Percentiles rank a stretch among this genome's conserved stretches.
Evolutionary conservation across 805 yeast genomes (phyloP).

Genomic region (Schwanniomyces yamadae): DNA sequence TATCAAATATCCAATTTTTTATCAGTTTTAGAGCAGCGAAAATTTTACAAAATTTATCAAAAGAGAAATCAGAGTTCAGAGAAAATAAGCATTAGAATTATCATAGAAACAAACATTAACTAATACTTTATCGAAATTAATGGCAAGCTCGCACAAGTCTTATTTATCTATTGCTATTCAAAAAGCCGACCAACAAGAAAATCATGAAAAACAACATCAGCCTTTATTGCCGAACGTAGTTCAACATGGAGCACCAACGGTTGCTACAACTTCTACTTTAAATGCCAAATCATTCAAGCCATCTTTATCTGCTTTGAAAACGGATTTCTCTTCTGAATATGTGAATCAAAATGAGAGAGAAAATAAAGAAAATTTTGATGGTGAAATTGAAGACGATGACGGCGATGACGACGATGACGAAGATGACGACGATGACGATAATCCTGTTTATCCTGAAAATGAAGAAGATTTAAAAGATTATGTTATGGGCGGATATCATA

Average conservation of each 20-base stretch:
- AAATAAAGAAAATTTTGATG: slow-evolving; percentile 7
- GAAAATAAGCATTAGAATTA: no score
- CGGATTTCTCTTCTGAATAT: slow-evolving; percentile 27
- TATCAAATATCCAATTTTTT: no score
- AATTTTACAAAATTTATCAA: no score
- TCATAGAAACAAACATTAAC: no score
- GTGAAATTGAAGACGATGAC: slow-evolving; percentile 12
- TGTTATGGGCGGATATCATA: slow-evolving; percentile 93
- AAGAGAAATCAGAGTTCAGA: no score
- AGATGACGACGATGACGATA: slow-evolving; percentile 24
- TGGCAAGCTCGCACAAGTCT: slow-evolving; percentile 29
- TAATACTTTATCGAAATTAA: no score
- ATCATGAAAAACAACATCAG: slow-evolving; percentile 11
- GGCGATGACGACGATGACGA: slow-evolving; percentile 24
- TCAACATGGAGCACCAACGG: slow-evolving; percentile 29
- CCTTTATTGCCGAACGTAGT: slow-evolving; percentile 21
- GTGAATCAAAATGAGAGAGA: not conserved
- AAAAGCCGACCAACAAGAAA: slow-evolving; percentile 27
- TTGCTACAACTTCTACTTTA: slow-evolving; percentile 31
- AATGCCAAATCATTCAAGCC: slow-evolving; percentile 36
- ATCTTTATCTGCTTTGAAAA: slow-evolving; percentile 34
- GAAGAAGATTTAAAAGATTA: slow-evolving; percentile 90
- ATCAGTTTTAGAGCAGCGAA: no score
- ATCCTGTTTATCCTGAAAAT: slow-evolving; percentile 42
- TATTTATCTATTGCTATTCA: slow-evolving; percentile 45